phyloP scores from a whole-genome alignment of 2,329 filamentous ascomycete species.

The Beauveria sp. region DNA sequence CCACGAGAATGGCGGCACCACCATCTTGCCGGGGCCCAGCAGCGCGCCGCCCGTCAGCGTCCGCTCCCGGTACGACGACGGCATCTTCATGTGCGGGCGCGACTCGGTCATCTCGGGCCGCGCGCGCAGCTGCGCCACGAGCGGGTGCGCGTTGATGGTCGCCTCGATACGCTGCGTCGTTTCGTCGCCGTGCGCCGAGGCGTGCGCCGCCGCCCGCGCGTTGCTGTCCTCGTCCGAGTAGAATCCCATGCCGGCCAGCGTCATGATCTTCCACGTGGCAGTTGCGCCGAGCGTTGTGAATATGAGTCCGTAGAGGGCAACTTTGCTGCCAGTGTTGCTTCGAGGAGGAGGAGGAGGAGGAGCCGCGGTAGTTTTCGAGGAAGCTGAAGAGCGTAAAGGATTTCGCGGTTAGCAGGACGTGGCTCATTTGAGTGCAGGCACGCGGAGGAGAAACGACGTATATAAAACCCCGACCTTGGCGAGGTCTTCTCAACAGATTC shows the following conservation, averaged over 20 bases:
- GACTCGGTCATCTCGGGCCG: constrained; percentile 64
- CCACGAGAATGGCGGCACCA: constrained; percentile 76
- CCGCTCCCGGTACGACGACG: constrained; percentile 57
- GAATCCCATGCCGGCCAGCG: constrained; percentile 29
- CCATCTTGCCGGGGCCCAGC: constrained; percentile 64
- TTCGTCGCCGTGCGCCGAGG: constrained; percentile 40
- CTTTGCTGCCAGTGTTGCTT: constrained; percentile 17
- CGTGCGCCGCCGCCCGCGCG: constrained; percentile 41
- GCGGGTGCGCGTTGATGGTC: constrained; percentile 66
- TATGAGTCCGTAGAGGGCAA: constrained; percentile 23
- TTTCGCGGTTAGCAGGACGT: neutral
- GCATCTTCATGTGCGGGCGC: constrained; percentile 82
- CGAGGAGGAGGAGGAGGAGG: neutral
- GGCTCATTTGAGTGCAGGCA: neutral
- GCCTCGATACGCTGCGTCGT: constrained; percentile 56
- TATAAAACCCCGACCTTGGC: neutral
- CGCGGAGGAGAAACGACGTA: neutral
- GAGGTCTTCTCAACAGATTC: neutral
- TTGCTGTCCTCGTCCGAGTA: constrained; percentile 64
- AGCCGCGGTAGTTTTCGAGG: neutral
- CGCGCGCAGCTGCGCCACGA: constrained; percentile 61
- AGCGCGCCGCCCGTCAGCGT: constrained; percentile 80
- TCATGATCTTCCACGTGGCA: constrained; percentile 29
- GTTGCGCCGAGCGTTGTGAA: constrained; percentile 26
- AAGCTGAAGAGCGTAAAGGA: neutral